Base-by-base conservation (phyloP, 176 grass and related monocot species). In the Metroxylon sagu region DNA sequence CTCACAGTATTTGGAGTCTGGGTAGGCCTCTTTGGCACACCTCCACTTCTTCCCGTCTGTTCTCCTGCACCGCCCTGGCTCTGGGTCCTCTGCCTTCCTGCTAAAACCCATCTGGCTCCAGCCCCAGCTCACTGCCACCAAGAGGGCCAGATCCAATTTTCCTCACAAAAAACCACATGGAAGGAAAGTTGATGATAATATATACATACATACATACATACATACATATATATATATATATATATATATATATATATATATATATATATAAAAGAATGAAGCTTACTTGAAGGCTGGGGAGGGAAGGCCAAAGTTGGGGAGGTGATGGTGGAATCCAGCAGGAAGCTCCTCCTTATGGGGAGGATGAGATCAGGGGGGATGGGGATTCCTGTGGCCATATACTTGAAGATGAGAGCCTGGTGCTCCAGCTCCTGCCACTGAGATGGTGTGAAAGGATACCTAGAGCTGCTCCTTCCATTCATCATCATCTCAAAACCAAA, bases 11-110 rank as follows among this genome's bases (percentile, higher is more conserved):
- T 96, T 96, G 28, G 91, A 96, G 69, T 96, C 86, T 12, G 91
- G 83, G 63, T 85, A 96, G 0, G 91, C 91, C 62, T 96, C 91
- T 68, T 85, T 90, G 71, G 91, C 87, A 75, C 91, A 96, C 3
- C 91, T 82, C 91, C 91, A 96, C 73, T 96, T 96, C 78, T 96
- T 96, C 48, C 91, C 91, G 50, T 96, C 91, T 4, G 91, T 96
- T 4, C 91, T 85, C 18, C 91, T 74, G 75, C 91, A 96, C 50
- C 91, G 71, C 21, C 86, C 86, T 0, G 91, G 91, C 74, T 96
- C 91, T 43, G 91, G 91, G 79, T 96, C 91, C 71, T 85, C 83
- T 15, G 82, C 56, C 67, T 95, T 89, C 69, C 90, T 39, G 17
- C 74, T 61, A 74, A 86, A 89, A 3, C 90, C 90, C 85, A 95